phyloP scores from a whole-genome alignment of 2,329 filamentous ascomycete genomes.

The Monosporascus ibericus region DNA sequence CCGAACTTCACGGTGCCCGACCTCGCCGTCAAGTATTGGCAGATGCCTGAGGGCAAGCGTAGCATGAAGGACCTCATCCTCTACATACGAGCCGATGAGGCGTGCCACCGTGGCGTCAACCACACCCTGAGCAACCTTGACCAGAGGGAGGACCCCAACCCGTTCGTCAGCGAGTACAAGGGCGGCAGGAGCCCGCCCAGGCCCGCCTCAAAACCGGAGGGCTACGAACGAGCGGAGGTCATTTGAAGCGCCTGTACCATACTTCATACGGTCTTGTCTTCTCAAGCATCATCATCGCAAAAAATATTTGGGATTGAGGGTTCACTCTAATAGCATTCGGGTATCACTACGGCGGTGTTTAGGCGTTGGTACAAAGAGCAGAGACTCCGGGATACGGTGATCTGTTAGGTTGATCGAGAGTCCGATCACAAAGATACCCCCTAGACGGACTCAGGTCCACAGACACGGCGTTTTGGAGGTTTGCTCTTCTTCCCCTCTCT shows the following conservation, averaged over 20 bases:
- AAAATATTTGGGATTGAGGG: background rate
- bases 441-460: background rate
- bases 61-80: slow-evolving; percentile 82
- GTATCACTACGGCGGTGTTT: background rate
- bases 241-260: slow-evolving; percentile 35
- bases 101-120: slow-evolving; percentile 89
- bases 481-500: background rate
- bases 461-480: background rate
- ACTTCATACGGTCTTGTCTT: too few relatives aligned
- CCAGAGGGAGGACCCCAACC: slow-evolving; percentile 83
- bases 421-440: background rate
- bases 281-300: background rate
- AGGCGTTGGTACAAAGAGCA: background rate
- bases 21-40: slow-evolving; percentile 88
- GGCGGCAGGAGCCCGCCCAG: slow-evolving; percentile 61
- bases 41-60: slow-evolving; percentile 77
- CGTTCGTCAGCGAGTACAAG: slow-evolving; percentile 80
- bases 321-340: background rate
- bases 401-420: background rate
- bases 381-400: background rate
- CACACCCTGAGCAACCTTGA: slow-evolving; percentile 88
- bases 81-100: slow-evolving; percentile 87
- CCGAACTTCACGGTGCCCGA: slow-evolving; percentile 70
- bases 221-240: slow-evolving; percentile 81
- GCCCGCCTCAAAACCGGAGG: slow-evolving; percentile 56